These are phyloP conservation scores for Silene conica DNA, from an alignment of 148 eudicot genomes.

Conservation along the genomic window DNA sequence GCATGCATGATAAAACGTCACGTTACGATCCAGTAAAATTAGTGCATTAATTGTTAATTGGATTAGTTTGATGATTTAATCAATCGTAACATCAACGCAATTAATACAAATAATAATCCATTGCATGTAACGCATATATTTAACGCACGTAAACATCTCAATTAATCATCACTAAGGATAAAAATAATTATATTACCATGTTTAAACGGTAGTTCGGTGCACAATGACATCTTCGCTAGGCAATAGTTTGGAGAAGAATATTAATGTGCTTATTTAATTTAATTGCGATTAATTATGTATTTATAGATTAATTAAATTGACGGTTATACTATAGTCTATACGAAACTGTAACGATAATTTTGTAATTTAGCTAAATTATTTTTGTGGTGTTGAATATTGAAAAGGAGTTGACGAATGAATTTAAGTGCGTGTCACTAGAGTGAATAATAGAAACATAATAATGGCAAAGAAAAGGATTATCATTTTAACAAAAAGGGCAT, in stretches of 20 bases:
- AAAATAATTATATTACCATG: no score
- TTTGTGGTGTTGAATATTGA: neutral
- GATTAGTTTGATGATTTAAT: neutral
- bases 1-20: conserved; percentile 8
- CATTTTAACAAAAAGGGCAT: conserved; percentile 14
- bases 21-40: neutral
- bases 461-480: conserved; percentile 18
- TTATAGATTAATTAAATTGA: no score
- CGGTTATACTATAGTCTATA: neutral
- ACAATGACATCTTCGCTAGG: no score
- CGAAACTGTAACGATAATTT: conserved; percentile 8
- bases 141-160: neutral
- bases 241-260: no score
- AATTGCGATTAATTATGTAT: neutral
- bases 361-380: neutral
- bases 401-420: neutral
- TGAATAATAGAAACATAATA: neutral
- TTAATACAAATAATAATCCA: neutral
- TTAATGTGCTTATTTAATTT: neutral
- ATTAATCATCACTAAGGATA: neutral
- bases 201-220: no score
- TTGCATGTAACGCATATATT: neutral
- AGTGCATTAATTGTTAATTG: neutral
- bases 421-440: neutral
- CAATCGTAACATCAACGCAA: neutral